Evolutionary conservation across 2,329 filamentous ascomycete species (phyloP), one percentile per base, ranked within the genome.

Genomic region (Paecilomyces niveus): DNA sequence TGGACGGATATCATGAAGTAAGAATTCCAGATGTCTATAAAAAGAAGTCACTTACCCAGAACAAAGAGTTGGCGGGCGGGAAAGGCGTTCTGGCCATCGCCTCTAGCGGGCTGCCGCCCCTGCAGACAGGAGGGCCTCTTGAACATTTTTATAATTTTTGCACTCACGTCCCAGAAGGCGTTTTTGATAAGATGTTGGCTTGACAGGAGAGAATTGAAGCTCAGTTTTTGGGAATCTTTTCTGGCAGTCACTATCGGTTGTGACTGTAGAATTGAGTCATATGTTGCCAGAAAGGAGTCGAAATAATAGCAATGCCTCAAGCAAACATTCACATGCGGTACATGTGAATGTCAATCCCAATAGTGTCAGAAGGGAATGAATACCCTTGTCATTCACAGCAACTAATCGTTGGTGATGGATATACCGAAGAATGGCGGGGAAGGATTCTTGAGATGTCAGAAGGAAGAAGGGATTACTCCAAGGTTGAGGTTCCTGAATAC

Each of bases 21-120:
- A 32, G 13, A 18, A 13, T 9, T 45, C 13, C 11, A 26, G 2
- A 52, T 22, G 7, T 9, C 13, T 7, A 31, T 56, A 32, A 15
- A 35, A 50, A 50, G 49, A 54, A 52, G 56, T 57, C 24, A 66
- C 79, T 64, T 74, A 83, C 81, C 80, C 57, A 84, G 71, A 24
- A 84, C 72, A 58, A 81, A 81, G 65, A 87, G 77, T 67, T 87
- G 85, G 64, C 76, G 78, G 45, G 78, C 75, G 45, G 85, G 85
- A 71, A 87, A 87, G 53, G 75, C 69, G 58, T 76, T 71, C 62
- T 74, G 66, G 63, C 71, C 70, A 63, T 71, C 67, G 6, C 56
- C 54, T 59, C 63, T 61, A 65, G 67, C 65, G 62, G 62, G 64
- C 58, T 66, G 64, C 59, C 67, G 66, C 56, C 66, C 61, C 65